Evolutionary conservation across 495 filamentous ascomycete genomes (phyloP).

Genomic region (Alectoria sarmentosa): DNA sequence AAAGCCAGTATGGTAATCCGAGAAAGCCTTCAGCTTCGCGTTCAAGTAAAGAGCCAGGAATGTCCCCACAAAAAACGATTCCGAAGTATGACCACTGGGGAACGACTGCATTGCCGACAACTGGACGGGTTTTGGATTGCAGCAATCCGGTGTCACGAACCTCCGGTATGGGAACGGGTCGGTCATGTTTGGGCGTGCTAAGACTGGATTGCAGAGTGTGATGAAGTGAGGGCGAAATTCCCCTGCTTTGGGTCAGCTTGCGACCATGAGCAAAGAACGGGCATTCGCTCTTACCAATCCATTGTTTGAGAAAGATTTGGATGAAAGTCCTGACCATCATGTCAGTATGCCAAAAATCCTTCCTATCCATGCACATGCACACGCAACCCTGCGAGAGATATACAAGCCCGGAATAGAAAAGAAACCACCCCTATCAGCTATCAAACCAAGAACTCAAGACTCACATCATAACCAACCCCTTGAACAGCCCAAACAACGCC

Average conservation of each 20-base stretch:
- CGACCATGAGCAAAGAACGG: too few relatives aligned
- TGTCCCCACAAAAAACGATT: slow-evolving; percentile 50
- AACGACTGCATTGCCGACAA: slow-evolving; percentile 52
- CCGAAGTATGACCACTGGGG: slow-evolving; percentile 53
- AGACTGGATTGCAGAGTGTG: slow-evolving; percentile 15
- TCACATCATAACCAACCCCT: slow-evolving; percentile 21
- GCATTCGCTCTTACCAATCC: slow-evolving; percentile 9
- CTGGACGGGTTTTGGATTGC: neutral
- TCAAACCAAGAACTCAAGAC: neutral
- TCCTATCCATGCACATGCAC: neutral
- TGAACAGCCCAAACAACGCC: slow-evolving; percentile 17
- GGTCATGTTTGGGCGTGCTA: neutral
- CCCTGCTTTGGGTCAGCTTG: slow-evolving; percentile 5
- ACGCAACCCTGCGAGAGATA: neutral
- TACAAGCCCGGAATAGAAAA: neutral
- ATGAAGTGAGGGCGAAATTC: slow-evolving; percentile 21
- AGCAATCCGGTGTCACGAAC: neutral
- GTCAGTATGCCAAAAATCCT: neutral
- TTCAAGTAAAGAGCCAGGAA: slow-evolving; percentile 58
- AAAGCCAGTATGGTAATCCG: slow-evolving; percentile 43
- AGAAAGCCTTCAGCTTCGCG: slow-evolving; percentile 55
- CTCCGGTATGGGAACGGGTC: neutral
- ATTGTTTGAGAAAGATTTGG: slow-evolving; percentile 19
- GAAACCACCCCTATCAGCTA: neutral
- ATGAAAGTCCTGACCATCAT: slow-evolving; percentile 13